Base-by-base conservation (phyloP, 768 basidiomycete genomes). In the Russula sp. region DNA sequence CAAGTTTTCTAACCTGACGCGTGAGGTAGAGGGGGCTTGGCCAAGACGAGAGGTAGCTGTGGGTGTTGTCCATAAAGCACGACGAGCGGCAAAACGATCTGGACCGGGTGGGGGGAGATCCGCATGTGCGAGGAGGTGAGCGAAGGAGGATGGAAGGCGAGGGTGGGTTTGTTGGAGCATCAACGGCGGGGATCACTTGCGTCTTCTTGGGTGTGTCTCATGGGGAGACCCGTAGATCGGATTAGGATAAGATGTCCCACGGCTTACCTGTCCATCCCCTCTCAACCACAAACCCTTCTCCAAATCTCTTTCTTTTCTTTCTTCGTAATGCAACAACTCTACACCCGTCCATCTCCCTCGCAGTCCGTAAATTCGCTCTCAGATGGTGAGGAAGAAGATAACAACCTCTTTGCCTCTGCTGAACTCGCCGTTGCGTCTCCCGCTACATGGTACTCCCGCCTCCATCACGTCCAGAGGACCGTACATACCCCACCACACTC, bases 311-410 rank as follows among this genome's bases (percentile, higher is more conserved):
- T 46, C 36, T 41, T 47, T 8, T 22, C 18, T 29, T 18, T 36
- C 14, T 36, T 16, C 43, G 20, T 39, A 39, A 63, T 69, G 73
- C 60, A 55, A 53, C 58, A 70, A 66, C 75, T 69, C 20, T 77
- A 75, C 67, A 61, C 70, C 47, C 69, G 70, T 60, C 76, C 69
- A 74, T 86, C 77, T 68, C 81, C 74, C 1, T 78, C 82, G n/a
- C 86, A 86, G 66, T 90, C 88, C 5, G 83, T 79, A 9, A 88
- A 86, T n/a, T 90, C 89, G 18, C 78, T 90, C 65, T 90, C 88
- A 38, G 88, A 88, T 74, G 83, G 84, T 65, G 83, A 87, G 71
- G 79, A 81, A 65, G 84, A 87, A 69, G 84, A 87, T 70, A 66
- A 69, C 67, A 77, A 77, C 50, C 79, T 79, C 61, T 81, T 79